These are phyloP conservation scores for Candida sithepensis DNA, from an alignment of 805 yeast genomes.

Conservation along the genomic window DNA sequence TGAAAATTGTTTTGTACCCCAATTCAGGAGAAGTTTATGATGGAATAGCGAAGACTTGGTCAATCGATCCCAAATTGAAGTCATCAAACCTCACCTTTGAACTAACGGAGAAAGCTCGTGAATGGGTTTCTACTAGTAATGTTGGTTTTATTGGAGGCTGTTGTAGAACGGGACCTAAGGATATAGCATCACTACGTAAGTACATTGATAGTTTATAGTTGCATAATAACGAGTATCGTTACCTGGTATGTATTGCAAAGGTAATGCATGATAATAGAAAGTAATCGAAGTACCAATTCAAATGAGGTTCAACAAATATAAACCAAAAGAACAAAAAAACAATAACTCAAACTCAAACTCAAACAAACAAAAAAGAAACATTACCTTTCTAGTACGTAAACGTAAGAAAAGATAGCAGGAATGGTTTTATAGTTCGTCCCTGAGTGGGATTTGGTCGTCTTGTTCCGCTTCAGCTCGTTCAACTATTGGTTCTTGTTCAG, in stretches of 20 bases:
- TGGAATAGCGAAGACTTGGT: conserved; percentile 42
- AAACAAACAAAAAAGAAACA: too few relatives aligned
- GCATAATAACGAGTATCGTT: neutral
- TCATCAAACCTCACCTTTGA: conserved; percentile 18
- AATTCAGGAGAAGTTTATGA: conserved; percentile 72
- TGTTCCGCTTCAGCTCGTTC: neutral
- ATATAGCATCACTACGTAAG: conserved; percentile 25
- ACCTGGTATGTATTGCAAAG: neutral
- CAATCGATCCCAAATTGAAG: conserved; percentile 12
- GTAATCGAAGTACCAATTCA: too few relatives aligned
- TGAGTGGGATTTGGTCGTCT: neutral
- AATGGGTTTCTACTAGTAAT: conserved; percentile 37
- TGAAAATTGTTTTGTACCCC: conserved; percentile 61
- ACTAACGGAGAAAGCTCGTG: conserved; percentile 38
- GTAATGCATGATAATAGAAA: too few relatives aligned
- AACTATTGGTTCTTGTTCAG: neutral
- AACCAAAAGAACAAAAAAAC: too few relatives aligned
- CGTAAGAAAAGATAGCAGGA: neutral
- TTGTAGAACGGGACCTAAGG: conserved; percentile 63
- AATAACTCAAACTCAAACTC: too few relatives aligned
- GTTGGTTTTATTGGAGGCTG: conserved; percentile 69
- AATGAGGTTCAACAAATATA: too few relatives aligned
- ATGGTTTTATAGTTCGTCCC: neutral
- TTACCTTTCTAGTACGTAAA: too few relatives aligned
- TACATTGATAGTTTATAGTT: conserved; percentile 9